These are phyloP conservation scores for Bolboschoenus planiculmis DNA, from an alignment of 176 grass and related monocot species.

Conservation along the genomic window DNA sequence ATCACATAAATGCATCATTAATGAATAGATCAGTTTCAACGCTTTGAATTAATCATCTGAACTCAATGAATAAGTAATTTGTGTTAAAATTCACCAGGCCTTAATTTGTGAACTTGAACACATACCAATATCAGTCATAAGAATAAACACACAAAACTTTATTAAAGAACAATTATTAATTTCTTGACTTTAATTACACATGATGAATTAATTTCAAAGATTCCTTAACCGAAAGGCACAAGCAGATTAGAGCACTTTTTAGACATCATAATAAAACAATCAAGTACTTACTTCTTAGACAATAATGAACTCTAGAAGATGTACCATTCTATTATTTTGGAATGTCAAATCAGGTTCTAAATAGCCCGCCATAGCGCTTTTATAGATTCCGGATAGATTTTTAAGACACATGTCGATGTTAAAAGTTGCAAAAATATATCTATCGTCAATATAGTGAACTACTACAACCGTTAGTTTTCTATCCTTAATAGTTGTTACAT, in stretches of 20 bases:
- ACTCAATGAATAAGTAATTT: no score
- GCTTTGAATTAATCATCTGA: no score
- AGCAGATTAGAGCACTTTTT: background rate
- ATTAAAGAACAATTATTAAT: background rate
- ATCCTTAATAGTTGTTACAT: no score
- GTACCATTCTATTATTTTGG: background rate
- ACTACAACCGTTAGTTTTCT: no score
- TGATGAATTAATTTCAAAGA: background rate
- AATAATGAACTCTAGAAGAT: background rate
- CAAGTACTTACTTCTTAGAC: background rate
- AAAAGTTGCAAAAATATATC: background rate
- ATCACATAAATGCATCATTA: no score
- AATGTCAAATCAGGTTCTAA: background rate
- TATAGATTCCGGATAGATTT: background rate
- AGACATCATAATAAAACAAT: background rate
- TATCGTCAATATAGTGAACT: background rate
- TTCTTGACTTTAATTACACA: background rate
- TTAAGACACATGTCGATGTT: background rate
- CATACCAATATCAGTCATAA: no score
- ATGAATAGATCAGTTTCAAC: no score
- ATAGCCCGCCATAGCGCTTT: background rate
- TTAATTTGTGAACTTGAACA: no score
- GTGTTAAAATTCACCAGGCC: no score
- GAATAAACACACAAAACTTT: no score
- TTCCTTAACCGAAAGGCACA: background rate